Percentiles rank a stretch among this genome's conserved stretches.
phyloP scores from a whole-genome alignment of 441 rosid genomes.

The Gossypium laxum region DNA sequence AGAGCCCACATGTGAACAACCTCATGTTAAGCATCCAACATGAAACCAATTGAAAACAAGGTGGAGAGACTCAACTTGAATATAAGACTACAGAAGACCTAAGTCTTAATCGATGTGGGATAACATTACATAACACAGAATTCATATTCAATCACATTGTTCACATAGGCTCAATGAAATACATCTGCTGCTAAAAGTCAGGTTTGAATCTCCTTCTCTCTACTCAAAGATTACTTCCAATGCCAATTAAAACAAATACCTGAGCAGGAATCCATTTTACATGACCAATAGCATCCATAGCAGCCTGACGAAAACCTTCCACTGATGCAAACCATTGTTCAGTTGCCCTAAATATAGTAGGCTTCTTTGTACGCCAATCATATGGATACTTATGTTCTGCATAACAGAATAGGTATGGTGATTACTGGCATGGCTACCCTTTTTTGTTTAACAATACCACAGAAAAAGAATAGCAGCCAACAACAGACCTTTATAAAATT shows the following conservation, averaged over 20 bases:
- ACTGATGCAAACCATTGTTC: conserved; percentile 99
- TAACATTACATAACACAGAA: background rate
- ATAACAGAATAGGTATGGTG: conserved; percentile 17
- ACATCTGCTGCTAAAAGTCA: background rate
- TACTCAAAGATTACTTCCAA: background rate
- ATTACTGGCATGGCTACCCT: conserved; percentile 14
- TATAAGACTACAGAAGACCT: background rate
- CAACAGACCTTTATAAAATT: background rate
- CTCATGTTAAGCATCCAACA: background rate
- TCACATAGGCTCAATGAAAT: background rate
- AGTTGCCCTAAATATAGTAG: conserved; percentile 93
- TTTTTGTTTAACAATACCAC: conserved; percentile 3
- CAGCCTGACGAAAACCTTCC: conserved; percentile 72
- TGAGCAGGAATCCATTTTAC: conserved; percentile 91
- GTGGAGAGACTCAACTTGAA: background rate
- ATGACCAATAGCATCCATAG: conserved; percentile 70
- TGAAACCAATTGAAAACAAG: background rate
- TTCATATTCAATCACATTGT: conserved; percentile 1
- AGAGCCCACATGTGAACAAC: background rate
- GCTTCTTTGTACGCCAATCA: conserved; percentile 96
- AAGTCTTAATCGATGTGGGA: background rate
- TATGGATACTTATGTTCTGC: conserved; percentile 91
- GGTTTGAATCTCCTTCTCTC: background rate
- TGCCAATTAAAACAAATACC: conserved; percentile 36
- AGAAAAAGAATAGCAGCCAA: background rate